Evolutionary conservation across 352 stramenopile genomes (phyloP).

Genomic region (Phytophthora uliginosa): DNA sequence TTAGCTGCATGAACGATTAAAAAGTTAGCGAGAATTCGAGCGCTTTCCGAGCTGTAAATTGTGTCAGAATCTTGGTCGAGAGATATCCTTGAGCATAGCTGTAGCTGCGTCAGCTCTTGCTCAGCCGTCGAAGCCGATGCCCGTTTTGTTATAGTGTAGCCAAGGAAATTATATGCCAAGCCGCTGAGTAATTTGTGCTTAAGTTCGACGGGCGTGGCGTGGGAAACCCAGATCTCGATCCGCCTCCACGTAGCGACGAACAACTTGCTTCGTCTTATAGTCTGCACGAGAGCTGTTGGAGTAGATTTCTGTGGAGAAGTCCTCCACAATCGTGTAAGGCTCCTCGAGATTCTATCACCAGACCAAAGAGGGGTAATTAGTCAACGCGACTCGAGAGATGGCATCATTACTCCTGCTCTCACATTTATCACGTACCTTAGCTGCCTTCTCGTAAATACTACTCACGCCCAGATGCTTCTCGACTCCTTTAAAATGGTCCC

Average conservation of each 20-base stretch:
- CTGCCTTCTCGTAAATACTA: slow-evolving; percentile 40
- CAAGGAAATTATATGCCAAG: slow-evolving; percentile 58
- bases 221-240: slow-evolving; percentile 67
- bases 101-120: slow-evolving; percentile 49
- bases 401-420: neutral
- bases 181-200: slow-evolving; percentile 46
- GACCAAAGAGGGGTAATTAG: neutral
- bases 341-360: slow-evolving; percentile 35
- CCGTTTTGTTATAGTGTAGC: slow-evolving; percentile 63
- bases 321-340: slow-evolving; percentile 68
- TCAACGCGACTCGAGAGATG: neutral
- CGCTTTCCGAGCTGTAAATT: slow-evolving; percentile 35
- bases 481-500: slow-evolving; percentile 39
- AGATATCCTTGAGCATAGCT: slow-evolving; percentile 60
- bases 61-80: slow-evolving; percentile 45
- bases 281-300: slow-evolving; percentile 57
- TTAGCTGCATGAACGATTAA: slow-evolving; percentile 46
- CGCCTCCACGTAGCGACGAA: slow-evolving; percentile 61
- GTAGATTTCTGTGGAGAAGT: slow-evolving; percentile 63
- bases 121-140: slow-evolving; percentile 24
- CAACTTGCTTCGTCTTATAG: slow-evolving; percentile 65
- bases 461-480: slow-evolving; percentile 42
- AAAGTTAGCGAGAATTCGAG: slow-evolving; percentile 53
- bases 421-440: slow-evolving; percentile 17
- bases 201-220: slow-evolving; percentile 61